phyloP scores from a whole-genome alignment of 2,329 filamentous ascomycete genomes.

The Fusarium equiseti region DNA sequence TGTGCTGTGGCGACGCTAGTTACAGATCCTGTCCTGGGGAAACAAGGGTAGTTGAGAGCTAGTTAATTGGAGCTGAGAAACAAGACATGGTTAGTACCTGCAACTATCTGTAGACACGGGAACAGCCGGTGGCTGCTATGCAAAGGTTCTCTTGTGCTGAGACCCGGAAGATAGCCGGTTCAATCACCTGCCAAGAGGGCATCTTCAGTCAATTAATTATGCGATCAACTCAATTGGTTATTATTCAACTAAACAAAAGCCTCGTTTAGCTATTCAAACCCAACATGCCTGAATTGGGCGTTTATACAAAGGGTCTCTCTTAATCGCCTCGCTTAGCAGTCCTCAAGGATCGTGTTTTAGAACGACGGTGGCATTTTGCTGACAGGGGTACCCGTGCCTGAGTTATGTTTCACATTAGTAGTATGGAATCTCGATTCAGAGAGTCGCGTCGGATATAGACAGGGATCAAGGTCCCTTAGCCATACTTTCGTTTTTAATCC shows the following conservation, averaged over 20 bases:
- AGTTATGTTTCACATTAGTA: conserved; percentile 37
- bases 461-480: conserved; percentile 27
- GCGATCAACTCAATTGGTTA: background rate
- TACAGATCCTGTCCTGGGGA: conserved; percentile 33
- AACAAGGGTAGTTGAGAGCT: conserved; percentile 16
- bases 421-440: conserved; percentile 22
- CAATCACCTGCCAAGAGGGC: conserved; percentile 1
- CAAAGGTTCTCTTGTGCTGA: background rate
- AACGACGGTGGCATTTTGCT: conserved; percentile 7
- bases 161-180: background rate
- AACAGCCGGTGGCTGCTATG: background rate
- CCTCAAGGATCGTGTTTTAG: background rate
- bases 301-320: conserved; percentile 23
- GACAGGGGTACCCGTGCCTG: conserved; percentile 34
- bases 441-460: conserved; percentile 4
- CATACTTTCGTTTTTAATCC: conserved; percentile 30
- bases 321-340: background rate
- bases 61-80: conserved; percentile 15
- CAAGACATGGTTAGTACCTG: background rate
- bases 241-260: background rate
- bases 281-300: conserved; percentile 18
- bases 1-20: conserved; percentile 36
- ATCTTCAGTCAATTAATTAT: background rate
- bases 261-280: background rate
- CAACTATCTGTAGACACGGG: conserved; percentile 9